Evolutionary conservation across 1,284 basidiomycete species (phyloP).

Genomic region (Porogramme epimiltina): DNA sequence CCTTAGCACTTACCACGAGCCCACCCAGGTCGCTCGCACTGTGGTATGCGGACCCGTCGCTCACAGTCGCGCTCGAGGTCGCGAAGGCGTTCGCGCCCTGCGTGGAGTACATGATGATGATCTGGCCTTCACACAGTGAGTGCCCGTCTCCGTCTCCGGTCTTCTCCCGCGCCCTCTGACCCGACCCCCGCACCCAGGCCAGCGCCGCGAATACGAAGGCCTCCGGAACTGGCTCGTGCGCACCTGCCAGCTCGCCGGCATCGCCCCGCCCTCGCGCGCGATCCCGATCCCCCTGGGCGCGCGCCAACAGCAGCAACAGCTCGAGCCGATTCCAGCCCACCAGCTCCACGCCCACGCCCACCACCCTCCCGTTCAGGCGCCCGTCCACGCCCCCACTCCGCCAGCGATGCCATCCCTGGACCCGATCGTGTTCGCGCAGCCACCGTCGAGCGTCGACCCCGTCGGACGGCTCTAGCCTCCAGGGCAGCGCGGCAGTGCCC

Average conservation of each 20-base stretch:
- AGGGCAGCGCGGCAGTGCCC: no score
- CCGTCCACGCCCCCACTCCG: no score
- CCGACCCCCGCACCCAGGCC: not conserved
- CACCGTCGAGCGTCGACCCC: no score
- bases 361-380: no score
- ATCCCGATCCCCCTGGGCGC: not conserved
- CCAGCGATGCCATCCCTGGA: no score
- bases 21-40: conserved; percentile 52
- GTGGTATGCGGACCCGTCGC: conserved; percentile 61
- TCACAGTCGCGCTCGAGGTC: conserved; percentile 65
- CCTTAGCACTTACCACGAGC: conserved; percentile 7
- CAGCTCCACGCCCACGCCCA: no score
- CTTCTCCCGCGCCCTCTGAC: not conserved
- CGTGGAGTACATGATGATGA: conserved; percentile 61
- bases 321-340: no score
- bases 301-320: no score
- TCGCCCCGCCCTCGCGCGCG: conserved; percentile 1
- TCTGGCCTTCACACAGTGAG: conserved; percentile 75
- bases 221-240: conserved; percentile 12
- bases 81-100: conserved; percentile 61
- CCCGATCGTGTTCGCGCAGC: no score
- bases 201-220: conserved; percentile 10
- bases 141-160: conserved; percentile 24
- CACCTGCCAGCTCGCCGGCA: conserved; percentile 9
- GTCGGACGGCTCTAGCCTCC: no score